Evolutionary conservation across 2,329 filamentous ascomycete genomes (phyloP).

Genomic region (Coniochaeta sp.): DNA sequence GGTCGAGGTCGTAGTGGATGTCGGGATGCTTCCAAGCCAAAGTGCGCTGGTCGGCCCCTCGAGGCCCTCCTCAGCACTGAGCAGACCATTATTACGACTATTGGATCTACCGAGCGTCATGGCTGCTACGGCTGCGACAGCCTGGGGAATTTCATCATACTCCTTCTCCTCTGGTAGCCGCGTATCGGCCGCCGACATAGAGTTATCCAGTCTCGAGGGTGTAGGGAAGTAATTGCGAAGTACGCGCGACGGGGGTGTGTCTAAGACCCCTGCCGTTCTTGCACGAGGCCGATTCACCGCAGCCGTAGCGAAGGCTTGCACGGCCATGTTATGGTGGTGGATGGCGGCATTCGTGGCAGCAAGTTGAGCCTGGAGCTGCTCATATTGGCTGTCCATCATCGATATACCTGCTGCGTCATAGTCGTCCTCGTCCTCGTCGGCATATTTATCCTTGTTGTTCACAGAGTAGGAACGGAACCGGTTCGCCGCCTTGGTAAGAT

Average conservation of each 20-base stretch:
- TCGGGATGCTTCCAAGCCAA: constrained; percentile 96
- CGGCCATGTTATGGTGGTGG: constrained; percentile 84
- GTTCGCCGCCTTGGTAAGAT: constrained; percentile 70
- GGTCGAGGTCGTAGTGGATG: constrained; percentile 92
- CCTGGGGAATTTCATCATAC: constrained; percentile 72
- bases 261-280: constrained; percentile 83
- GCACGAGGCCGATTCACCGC: constrained; percentile 78
- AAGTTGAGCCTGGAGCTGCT: constrained; percentile 54
- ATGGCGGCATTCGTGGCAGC: constrained; percentile 64
- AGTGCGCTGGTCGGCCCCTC: constrained; percentile 88
- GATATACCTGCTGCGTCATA: constrained; percentile 48
- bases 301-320: constrained; percentile 84
- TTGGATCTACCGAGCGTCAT: constrained; percentile 65
- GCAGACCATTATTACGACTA: constrained; percentile 58
- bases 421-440: constrained; percentile 68
- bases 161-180: constrained; percentile 68
- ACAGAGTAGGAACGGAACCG: constrained; percentile 96
- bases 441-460: constrained; percentile 97
- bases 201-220: constrained; percentile 65
- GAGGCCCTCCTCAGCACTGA: constrained; percentile 70
- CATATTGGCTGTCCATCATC: constrained; percentile 49
- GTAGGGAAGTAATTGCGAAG: constrained; percentile 69
- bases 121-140: constrained; percentile 74
- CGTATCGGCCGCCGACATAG: constrained; percentile 69
- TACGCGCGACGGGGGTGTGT: constrained; percentile 62